Conservation (phyloP, 495 filamentous ascomycete species). For the Daldinia vernicosa region DNA sequence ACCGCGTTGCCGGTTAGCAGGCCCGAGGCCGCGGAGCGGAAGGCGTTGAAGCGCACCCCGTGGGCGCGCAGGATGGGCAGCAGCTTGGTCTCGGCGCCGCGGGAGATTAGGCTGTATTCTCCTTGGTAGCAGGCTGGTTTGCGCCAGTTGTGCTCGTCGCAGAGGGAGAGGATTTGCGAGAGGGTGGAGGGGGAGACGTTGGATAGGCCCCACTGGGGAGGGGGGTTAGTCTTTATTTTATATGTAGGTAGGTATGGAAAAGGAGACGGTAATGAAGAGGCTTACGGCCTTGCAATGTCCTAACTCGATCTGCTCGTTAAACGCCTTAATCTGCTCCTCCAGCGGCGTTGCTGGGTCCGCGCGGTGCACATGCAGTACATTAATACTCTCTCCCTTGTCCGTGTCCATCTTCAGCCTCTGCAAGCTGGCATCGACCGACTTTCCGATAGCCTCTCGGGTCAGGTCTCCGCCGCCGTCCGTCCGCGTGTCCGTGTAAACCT, state of each 20-base stretch:
- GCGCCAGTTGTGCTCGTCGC: constrained; percentile 50
- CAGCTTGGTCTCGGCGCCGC: constrained; percentile 47
- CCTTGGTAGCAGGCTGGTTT: constrained; percentile 56
- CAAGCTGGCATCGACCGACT: constrained; percentile 30
- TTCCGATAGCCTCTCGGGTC: constrained; percentile 5
- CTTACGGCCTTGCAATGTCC: constrained; percentile 42
- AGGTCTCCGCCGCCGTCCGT: constrained; percentile 41
- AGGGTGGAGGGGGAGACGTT: constrained; percentile 51
- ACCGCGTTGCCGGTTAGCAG: constrained; percentile 57
- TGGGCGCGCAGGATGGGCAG: constrained; percentile 60
- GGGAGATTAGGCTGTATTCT: constrained; percentile 53
- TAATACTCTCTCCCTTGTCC: constrained; percentile 14
- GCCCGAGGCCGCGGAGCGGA: constrained; percentile 54
- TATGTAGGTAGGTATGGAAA: background rate
- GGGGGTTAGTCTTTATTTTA: background rate
- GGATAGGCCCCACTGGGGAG: constrained; percentile 50
- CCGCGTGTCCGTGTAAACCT: constrained; percentile 46
- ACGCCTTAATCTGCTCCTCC: constrained; percentile 44
- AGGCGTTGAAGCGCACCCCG: constrained; percentile 60
- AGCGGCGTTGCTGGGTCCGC: constrained; percentile 49
- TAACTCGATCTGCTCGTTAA: constrained; percentile 46
- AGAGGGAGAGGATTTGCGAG: constrained; percentile 47
- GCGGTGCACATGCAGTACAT: constrained; percentile 49
- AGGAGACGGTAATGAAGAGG: background rate
- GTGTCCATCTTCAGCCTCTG: constrained; percentile 23